A percentile compares a stretch with the other conserved stretches of the same genome.
Conservation (phyloP, 2,329 filamentous ascomycete species). For the Fusarium pseudoanthophilum region DNA sequence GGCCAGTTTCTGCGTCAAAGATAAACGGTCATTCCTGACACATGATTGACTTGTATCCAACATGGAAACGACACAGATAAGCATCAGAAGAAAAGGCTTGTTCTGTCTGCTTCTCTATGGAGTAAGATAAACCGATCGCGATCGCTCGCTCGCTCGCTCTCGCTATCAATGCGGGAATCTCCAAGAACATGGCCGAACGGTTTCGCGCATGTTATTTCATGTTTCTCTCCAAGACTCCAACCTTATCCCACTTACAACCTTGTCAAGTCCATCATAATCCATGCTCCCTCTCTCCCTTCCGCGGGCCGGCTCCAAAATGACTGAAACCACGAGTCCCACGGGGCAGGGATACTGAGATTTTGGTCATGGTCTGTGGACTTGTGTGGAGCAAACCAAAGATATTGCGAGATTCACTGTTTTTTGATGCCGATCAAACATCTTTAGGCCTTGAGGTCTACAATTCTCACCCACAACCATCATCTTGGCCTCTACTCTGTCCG, state of each 20-base stretch:
- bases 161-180: neutral
- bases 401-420: conserved; percentile 16
- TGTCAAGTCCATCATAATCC: conserved; percentile 11
- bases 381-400: conserved; percentile 16
- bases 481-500: neutral
- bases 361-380: neutral
- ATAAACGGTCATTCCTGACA: conserved; percentile 21
- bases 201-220: conserved; percentile 1
- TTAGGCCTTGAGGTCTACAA: neutral
- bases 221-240: neutral
- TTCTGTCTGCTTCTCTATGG: neutral
- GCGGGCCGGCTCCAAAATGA: conserved; percentile 25
- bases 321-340: conserved; percentile 25
- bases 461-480: conserved; percentile 32
- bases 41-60: conserved; percentile 2
- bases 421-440: conserved; percentile 33
- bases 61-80: neutral
- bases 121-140: neutral
- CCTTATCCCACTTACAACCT: conserved; percentile 16
- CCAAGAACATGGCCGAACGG: conserved; percentile 1
- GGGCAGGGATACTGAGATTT: conserved; percentile 13
- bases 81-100: neutral
- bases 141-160: neutral
- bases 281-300: conserved; percentile 26
- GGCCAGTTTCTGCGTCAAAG: conserved; percentile 4